Evolutionary conservation across 139 green algal genomes (phyloP).

Genomic region (Tetradesmus lagerheimii): DNA sequence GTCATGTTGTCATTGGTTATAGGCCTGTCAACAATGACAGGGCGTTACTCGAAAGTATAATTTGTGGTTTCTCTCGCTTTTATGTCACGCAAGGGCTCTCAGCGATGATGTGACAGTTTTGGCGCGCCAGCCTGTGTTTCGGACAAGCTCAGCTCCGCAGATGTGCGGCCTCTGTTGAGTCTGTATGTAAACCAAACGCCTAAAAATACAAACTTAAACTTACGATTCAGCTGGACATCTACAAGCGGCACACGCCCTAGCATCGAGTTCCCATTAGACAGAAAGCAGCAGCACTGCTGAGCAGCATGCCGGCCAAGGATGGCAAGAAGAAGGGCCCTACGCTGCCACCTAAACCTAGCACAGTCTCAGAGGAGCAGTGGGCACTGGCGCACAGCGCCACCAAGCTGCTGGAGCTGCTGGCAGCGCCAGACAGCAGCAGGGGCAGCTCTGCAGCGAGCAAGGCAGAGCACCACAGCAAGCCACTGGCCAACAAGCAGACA

Average conservation of each 20-base stretch:
- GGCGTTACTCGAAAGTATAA: no score
- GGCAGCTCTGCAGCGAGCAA: constrained; percentile 5
- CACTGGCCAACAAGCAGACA: not conserved
- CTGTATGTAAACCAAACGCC: no score
- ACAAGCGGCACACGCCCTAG: not conserved
- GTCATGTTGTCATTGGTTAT: not conserved
- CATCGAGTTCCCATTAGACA: not conserved
- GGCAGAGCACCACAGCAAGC: not conserved
- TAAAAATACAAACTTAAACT: no score
- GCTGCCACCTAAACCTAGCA: constrained; percentile 17
- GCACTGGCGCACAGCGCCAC: not conserved
- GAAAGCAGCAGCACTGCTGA: not conserved
- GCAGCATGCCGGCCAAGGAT: not conserved
- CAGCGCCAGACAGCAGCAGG: constrained; percentile 24
- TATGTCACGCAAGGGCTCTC: no score
- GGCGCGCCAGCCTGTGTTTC: no score
- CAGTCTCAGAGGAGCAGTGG: constrained; percentile 24
- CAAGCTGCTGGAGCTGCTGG: constrained; percentile 18
- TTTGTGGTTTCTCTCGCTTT: no score
- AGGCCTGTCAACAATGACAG: no score
- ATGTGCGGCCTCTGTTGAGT: no score
- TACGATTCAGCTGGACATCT: not conserved
- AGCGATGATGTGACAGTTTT: no score
- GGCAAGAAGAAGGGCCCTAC: not conserved
- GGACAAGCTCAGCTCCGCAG: no score